Evolutionary conservation across 805 yeast genomes (phyloP).

Genomic region (Yamadazyma phyllophila): DNA sequence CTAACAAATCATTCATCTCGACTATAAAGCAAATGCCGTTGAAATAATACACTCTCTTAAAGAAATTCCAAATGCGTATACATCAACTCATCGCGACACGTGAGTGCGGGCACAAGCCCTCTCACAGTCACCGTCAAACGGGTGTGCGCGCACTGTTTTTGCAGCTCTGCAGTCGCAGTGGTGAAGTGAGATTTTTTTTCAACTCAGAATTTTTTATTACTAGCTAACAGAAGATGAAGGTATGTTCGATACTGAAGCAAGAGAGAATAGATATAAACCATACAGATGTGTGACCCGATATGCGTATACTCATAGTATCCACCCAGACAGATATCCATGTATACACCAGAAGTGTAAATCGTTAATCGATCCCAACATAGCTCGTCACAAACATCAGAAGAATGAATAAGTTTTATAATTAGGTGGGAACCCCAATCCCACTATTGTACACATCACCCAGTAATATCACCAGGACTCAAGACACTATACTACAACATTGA

Average conservation of each 20-base stretch:
- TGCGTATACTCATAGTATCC: no score
- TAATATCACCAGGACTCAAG: neutral
- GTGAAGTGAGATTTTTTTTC: conserved; percentile 14
- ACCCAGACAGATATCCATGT: no score
- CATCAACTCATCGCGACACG: neutral
- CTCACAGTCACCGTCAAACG: conserved; percentile 1
- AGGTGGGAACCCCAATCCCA: no score
- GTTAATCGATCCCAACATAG: no score
- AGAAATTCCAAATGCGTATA: no score
- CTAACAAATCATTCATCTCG: no score
- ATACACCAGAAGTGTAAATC: no score
- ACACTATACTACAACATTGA: neutral
- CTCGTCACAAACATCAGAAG: no score
- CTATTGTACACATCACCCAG: no score
- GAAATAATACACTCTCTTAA: no score
- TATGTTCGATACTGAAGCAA: conserved; percentile 25
- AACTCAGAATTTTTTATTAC: conserved; percentile 13
- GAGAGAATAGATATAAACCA: neutral
- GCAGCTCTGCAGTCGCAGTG: conserved; percentile 4
- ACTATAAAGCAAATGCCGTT: no score
- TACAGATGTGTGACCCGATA: neutral
- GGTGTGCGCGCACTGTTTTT: conserved; percentile 4
- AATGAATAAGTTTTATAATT: no score
- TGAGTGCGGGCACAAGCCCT: conserved; percentile 6
- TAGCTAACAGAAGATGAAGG: conserved; percentile 39